Percentiles rank a stretch among this genome's conserved stretches.
phyloP scores from a whole-genome alignment of 257 asterid species.

The Perilla frutescens region DNA sequence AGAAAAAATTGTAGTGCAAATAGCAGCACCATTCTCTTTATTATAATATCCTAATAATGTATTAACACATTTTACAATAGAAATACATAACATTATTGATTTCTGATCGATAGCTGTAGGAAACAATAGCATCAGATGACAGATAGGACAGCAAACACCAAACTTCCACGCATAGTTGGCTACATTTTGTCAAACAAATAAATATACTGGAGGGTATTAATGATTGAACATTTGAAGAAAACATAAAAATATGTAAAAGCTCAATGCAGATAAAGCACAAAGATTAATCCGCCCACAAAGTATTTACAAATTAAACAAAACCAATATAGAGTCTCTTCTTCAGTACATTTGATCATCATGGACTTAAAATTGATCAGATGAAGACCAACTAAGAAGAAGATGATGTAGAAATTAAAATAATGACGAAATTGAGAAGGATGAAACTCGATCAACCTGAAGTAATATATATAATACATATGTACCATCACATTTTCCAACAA shows the following conservation, averaged over 20 bases:
- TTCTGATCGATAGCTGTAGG: slow-evolving; percentile 2
- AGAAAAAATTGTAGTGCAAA: too few relatives aligned
- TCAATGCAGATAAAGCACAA: too few relatives aligned
- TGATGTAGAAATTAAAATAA: too few relatives aligned
- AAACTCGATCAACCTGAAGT: not conserved
- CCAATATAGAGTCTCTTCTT: not conserved
- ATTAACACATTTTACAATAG: too few relatives aligned
- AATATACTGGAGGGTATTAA: not conserved
- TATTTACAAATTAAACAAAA: not conserved
- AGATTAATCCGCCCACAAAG: not conserved
- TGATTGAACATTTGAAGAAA: too few relatives aligned
- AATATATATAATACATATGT: not conserved
- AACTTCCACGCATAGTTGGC: not conserved
- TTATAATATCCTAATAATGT: too few relatives aligned
- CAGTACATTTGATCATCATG: not conserved
- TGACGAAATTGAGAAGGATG: not conserved
- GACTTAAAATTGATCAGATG: slow-evolving; percentile 24
- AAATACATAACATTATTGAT: slow-evolving; percentile 5
- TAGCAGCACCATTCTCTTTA: too few relatives aligned
- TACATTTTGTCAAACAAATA: not conserved
- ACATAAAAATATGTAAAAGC: too few relatives aligned
- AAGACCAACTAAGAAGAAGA: not conserved
- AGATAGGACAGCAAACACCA: not conserved
- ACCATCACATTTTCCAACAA: not conserved
- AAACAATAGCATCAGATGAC: slow-evolving; percentile 11